These are phyloP conservation scores for Ormosia semicastrata DNA, from an alignment of 306 rosid species.

Conservation along the genomic window DNA sequence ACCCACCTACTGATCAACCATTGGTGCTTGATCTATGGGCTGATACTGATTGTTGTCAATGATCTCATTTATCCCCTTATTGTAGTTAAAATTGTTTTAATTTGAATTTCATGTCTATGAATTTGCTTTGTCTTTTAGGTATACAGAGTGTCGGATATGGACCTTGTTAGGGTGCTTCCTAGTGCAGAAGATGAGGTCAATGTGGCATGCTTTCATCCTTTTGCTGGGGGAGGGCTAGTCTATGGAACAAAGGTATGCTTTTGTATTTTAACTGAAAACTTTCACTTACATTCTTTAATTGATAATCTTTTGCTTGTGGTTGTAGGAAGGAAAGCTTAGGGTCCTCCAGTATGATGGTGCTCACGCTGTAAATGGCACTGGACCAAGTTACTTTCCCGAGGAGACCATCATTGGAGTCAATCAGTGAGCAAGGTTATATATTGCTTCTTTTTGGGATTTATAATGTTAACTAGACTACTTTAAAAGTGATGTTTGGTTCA, in stretches of 20 bases:
- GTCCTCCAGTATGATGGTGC: slow-evolving; percentile 44
- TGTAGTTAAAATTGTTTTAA: slow-evolving; percentile 18
- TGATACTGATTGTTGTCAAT: not conserved
- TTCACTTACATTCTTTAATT: slow-evolving; percentile 11
- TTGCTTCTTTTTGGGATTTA: slow-evolving; percentile 22
- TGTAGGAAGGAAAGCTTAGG: slow-evolving; percentile 98
- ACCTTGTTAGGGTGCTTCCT: slow-evolving; percentile 96
- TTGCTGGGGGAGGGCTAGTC: slow-evolving; percentile 96
- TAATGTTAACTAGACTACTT: not conserved
- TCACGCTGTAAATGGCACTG: slow-evolving; percentile 33
- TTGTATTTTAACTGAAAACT: not conserved
- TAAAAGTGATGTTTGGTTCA: not conserved
- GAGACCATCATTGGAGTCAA: slow-evolving; percentile 41
- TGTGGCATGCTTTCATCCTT: slow-evolving; percentile 98
- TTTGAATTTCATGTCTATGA: slow-evolving; percentile 16
- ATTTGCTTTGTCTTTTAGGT: slow-evolving; percentile 57
- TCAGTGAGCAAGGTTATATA: slow-evolving; percentile 44
- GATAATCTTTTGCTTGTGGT: slow-evolving; percentile 24
- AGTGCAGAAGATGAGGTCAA: slow-evolving; percentile 99
- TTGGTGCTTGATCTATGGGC: slow-evolving; percentile 1
- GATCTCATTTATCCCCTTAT: not conserved
- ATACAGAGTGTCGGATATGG: slow-evolving; percentile 96
- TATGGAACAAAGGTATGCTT: slow-evolving; percentile 90
- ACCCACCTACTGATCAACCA: not conserved
- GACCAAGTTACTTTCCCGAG: slow-evolving; percentile 54